Base-by-base conservation (phyloP, 2,329 filamentous ascomycete genomes). In the Apiospora malaysiana region DNA sequence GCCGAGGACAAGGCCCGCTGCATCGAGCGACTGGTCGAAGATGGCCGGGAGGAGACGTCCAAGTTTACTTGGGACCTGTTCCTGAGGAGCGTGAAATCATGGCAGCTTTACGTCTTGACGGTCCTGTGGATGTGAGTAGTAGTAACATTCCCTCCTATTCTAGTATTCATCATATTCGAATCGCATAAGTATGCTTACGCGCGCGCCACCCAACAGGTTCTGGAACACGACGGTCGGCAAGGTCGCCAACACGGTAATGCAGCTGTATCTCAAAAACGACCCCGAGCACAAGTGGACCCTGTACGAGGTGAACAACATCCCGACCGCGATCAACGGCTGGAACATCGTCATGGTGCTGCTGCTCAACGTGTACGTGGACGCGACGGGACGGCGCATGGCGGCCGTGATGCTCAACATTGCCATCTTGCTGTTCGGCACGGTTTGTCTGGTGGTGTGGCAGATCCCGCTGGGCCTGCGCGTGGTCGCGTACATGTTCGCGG, bases 1-100 rank as follows among this genome's bases (percentile, higher is more conserved):
- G 74, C 79, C 16, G 72, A 76, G 0, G 79, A 84, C 59, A 79
- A 81, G 69, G 80, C 82, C 2, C 80, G 83, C 70, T 87, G 85
- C 73, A 72, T 85, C 6, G 74, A 76, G 42, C 75, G 81, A 1
- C 72, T 82, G 4, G 68, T 63, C 7, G 77, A 78, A 65, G 77
- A 78, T 46, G 76, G 75, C 12, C 71, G 75, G 32, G 70, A 72
- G n/a, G 76, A 77, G 69, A 73, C 70, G 4, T 74, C 68, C 27
- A 72, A 74, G 8, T 78, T 78, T 51, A 74, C 71, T 14, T 74
- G 74, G 75, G 68, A 70, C 63, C 65, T 78, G 32, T 78, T 78
- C 68, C 27, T 66, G 32, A 71, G 77, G 6, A 69, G 74, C 1
- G 43, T 76, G 12, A 68, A 70, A 14, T 71, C 75, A 10, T 78